A percentile compares a stretch with the other conserved stretches of the same genome.
These are phyloP conservation scores for Nymphaea thermarum DNA, from an alignment of 164 flowering plant species.

Conservation along the genomic window DNA sequence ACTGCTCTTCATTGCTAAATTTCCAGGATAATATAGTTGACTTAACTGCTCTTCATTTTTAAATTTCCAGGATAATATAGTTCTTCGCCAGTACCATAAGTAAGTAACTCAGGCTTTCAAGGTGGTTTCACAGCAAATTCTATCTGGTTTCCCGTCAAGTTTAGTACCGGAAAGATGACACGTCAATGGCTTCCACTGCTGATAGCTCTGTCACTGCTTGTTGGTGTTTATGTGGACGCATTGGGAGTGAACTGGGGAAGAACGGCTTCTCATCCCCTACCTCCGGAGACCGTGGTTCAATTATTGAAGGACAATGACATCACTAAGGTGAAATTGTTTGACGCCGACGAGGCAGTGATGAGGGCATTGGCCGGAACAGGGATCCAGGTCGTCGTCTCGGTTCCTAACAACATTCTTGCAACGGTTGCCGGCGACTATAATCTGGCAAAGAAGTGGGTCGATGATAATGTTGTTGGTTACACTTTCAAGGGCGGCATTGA, in stretches of 20 bases:
- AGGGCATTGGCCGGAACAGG: conserved; percentile 32
- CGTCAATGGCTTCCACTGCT: too few species aligned
- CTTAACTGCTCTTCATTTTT: too few species aligned
- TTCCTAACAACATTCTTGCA: conserved; percentile 39
- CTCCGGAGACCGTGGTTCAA: conserved; percentile 32
- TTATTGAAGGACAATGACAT: conserved; percentile 59
- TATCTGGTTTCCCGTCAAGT: too few species aligned
- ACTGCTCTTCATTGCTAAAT: too few species aligned
- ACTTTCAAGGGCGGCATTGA: conserved; percentile 39
- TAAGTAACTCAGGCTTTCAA: too few species aligned
- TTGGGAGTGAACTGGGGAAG: conserved; percentile 73
- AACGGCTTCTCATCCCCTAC: conserved; percentile 37
- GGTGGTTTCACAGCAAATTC: too few species aligned
- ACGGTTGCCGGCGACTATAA: conserved; percentile 13
- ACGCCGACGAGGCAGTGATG: conserved; percentile 33
- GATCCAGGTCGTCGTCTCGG: conserved; percentile 66
- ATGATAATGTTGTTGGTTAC: conserved; percentile 32
- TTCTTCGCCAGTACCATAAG: too few species aligned
- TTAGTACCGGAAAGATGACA: too few species aligned
- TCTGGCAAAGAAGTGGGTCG: conserved; percentile 48
- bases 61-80: too few species aligned
- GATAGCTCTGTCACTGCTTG: too few species aligned
- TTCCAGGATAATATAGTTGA: too few species aligned
- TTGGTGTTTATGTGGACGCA: not conserved
- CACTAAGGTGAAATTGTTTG: conserved; percentile 57